Evolutionary conservation across 352 stramenopile genomes (phyloP).

Genomic region (Lagenidium sp.): DNA sequence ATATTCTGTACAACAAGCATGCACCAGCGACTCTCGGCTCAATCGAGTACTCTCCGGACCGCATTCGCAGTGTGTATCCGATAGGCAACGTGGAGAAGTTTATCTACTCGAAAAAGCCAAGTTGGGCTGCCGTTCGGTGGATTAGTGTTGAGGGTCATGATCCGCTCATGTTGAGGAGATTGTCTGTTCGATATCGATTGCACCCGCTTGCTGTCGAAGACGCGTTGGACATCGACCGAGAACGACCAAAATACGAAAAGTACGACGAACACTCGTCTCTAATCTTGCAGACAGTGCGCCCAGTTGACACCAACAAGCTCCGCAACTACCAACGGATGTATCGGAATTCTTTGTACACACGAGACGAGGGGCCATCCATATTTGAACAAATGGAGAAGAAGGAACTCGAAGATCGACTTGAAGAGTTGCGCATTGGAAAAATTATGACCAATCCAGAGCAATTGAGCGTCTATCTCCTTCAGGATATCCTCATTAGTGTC

Average conservation of each 20-base stretch:
- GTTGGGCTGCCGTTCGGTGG: slow-evolving; percentile 73
- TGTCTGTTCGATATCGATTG: slow-evolving; percentile 78
- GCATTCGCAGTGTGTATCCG: slow-evolving; percentile 64
- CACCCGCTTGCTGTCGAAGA: slow-evolving; percentile 83
- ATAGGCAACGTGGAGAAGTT: slow-evolving; percentile 71
- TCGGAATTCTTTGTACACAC: slow-evolving; percentile 53
- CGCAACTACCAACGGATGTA: slow-evolving; percentile 70
- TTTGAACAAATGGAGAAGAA: slow-evolving; percentile 61
- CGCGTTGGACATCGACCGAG: slow-evolving; percentile 61
- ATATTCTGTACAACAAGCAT: slow-evolving; percentile 8
- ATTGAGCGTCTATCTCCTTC: slow-evolving; percentile 65
- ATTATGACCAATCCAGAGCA: slow-evolving; percentile 75
- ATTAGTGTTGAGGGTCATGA: slow-evolving; percentile 71
- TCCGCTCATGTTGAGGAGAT: slow-evolving; percentile 44
- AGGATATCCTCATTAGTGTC: slow-evolving; percentile 66
- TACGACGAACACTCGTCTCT: slow-evolving; percentile 82
- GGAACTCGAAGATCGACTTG: slow-evolving; percentile 47
- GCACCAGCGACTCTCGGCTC: slow-evolving; percentile 28
- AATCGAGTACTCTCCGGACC: slow-evolving; percentile 73
- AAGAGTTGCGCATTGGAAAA: slow-evolving; percentile 39
- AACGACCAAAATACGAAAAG: slow-evolving; percentile 79
- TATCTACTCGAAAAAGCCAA: slow-evolving; percentile 72
- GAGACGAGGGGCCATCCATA: slow-evolving; percentile 28
- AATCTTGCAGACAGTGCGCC: slow-evolving; percentile 57
- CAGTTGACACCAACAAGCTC: slow-evolving; percentile 36